Conservation (phyloP, 2,329 filamentous ascomycete genomes). For the Fusarium veterinarium region DNA sequence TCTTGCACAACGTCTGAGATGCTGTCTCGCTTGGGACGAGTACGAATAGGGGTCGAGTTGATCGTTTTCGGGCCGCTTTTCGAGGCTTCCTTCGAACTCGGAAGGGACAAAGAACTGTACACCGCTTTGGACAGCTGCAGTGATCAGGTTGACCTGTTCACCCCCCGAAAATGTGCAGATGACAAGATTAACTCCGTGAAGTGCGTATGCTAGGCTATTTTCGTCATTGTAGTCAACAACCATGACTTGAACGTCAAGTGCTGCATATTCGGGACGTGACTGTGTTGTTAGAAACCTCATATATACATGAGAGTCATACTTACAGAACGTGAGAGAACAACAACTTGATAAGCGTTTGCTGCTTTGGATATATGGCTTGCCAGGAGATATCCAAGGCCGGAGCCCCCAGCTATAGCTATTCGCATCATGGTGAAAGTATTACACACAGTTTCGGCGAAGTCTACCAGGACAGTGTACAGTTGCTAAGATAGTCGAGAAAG, state of each 20-base stretch:
- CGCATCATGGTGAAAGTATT: constrained; percentile 56
- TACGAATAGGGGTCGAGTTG: constrained; percentile 69
- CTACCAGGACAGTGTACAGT: not conserved
- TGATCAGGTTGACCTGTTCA: constrained; percentile 77
- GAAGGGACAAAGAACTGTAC: constrained; percentile 79
- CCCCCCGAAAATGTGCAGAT: constrained; percentile 78
- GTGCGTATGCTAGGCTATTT: constrained; percentile 69
- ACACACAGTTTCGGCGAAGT: not conserved
- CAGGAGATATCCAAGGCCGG: constrained; percentile 58
- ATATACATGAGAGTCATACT: constrained; percentile 1
- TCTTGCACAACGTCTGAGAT: constrained; percentile 65
- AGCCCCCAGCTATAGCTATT: constrained; percentile 61
- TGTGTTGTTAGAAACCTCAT: constrained; percentile 48
- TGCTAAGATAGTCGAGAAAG: not conserved
- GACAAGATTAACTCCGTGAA: constrained; percentile 79
- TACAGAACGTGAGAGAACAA: constrained; percentile 73
- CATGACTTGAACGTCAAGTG: constrained; percentile 72
- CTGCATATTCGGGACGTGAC: constrained; percentile 65
- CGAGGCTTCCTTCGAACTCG: constrained; percentile 76
- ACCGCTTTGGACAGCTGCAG: constrained; percentile 72
- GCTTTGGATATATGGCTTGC: constrained; percentile 67
- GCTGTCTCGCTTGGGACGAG: constrained; percentile 62
- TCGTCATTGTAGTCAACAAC: constrained; percentile 74
- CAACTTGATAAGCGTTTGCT: constrained; percentile 71
- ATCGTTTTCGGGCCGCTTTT: constrained; percentile 64